These are phyloP conservation scores for Umbellularia californica DNA, from an alignment of 164 flowering plant species.

Conservation along the genomic window DNA sequence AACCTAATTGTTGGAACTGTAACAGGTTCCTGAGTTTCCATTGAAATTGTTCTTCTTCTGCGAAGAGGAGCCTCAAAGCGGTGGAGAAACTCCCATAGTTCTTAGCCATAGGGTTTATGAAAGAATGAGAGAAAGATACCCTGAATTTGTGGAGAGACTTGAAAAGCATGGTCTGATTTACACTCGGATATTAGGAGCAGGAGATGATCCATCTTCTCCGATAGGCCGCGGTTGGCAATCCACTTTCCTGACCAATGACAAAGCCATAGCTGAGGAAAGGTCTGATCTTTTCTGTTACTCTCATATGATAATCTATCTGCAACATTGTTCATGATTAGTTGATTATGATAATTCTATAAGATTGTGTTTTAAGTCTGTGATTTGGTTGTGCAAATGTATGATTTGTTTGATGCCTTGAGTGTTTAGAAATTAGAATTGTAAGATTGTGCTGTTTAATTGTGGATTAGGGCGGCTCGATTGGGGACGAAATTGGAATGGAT, in stretches of 20 bases:
- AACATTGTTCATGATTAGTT: no score
- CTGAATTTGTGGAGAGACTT: constrained; percentile 66
- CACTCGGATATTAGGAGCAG: constrained; percentile 63
- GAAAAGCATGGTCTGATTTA: constrained; percentile 77
- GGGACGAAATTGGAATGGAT: constrained; percentile 85
- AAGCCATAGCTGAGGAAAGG: constrained; percentile 78
- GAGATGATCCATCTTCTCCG: constrained; percentile 83
- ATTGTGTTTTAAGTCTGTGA: no score
- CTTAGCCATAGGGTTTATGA: constrained; percentile 86
- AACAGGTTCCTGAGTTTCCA: constrained; percentile 84
- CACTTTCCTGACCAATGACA: constrained; percentile 74
- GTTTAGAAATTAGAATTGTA: neutral
- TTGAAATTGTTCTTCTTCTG: constrained; percentile 87
- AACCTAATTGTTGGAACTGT: neutral
- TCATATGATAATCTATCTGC: neutral
- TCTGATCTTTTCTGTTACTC: constrained; percentile 19
- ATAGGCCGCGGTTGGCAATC: constrained; percentile 97
- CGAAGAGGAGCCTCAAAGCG: constrained; percentile 74
- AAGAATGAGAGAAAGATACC: constrained; percentile 65
- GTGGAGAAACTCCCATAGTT: constrained; percentile 93
- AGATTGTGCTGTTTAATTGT: neutral
- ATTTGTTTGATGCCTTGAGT: no score
- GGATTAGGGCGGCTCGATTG: constrained; percentile 70
- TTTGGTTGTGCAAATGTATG: neutral
- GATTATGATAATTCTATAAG: no score